Evolutionary conservation across 2,329 filamentous ascomycete genomes (phyloP).

Genomic region (Alternaria brassicae): DNA sequence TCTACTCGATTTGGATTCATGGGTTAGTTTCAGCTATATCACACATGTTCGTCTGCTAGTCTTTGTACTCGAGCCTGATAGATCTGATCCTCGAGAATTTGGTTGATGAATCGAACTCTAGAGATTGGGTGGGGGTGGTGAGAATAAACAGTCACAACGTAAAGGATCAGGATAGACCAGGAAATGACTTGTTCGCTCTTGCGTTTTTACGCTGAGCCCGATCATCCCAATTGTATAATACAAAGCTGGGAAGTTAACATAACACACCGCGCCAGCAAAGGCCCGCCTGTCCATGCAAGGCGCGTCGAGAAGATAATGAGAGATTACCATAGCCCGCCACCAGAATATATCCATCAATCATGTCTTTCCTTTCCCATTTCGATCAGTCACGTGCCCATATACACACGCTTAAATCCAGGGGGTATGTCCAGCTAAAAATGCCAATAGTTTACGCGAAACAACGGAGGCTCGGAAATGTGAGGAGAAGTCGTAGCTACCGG

Average conservation of each 20-base stretch:
- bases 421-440: slow-evolving; percentile 33
- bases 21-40: not conserved
- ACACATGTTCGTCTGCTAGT: not conserved
- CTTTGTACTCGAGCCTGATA: no score
- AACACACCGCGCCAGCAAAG: slow-evolving; percentile 1
- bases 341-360: slow-evolving; percentile 25
- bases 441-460: slow-evolving; percentile 22
- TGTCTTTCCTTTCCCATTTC: slow-evolving; percentile 10
- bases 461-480: slow-evolving; percentile 12
- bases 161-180: not conserved
- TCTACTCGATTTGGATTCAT: not conserved
- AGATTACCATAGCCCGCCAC: slow-evolving; percentile 22
- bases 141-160: not conserved
- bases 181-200: slow-evolving; percentile 4
- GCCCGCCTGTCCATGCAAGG: slow-evolving; percentile 1
- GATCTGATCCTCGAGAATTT: no score
- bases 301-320: slow-evolving; percentile 10
- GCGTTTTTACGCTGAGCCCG: not conserved
- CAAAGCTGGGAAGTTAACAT: slow-evolving; percentile 5
- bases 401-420: slow-evolving; percentile 6
- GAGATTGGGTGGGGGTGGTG: no score
- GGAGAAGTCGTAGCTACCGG: slow-evolving; percentile 12
- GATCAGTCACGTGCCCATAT: slow-evolving; percentile 2
- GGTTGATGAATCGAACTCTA: no score
- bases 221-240: slow-evolving; percentile 9